Evolutionary conservation across 208 protist genomes (phyloP).

Genomic region (Crithidia fasciculata): DNA sequence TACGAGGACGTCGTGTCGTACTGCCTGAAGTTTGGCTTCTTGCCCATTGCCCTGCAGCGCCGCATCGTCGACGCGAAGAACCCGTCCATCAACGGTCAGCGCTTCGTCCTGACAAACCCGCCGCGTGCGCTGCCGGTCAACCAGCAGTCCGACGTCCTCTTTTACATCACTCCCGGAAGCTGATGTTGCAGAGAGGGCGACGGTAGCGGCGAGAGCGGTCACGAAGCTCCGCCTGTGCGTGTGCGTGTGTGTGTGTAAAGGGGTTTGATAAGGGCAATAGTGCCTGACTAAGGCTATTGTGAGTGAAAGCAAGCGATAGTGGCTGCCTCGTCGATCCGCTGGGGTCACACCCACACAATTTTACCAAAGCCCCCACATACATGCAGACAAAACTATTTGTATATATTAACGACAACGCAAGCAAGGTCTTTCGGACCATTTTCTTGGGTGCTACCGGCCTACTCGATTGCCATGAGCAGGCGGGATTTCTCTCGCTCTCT

Average conservation of each 20-base stretch:
- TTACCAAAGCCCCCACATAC: too few species aligned
- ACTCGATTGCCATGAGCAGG: too few species aligned
- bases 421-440: too few species aligned
- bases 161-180: slow-evolving; percentile 66
- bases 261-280: background rate
- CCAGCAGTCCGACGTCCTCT: slow-evolving; percentile 64
- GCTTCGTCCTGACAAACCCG: slow-evolving; percentile 84
- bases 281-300: too few species aligned
- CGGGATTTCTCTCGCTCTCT: background rate
- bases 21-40: slow-evolving; percentile 65
- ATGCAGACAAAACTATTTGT: too few species aligned
- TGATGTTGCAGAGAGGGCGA: background rate
- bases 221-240: background rate
- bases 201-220: background rate
- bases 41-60: slow-evolving; percentile 79
- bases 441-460: too few species aligned
- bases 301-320: too few species aligned
- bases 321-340: too few species aligned
- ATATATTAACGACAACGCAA: too few species aligned
- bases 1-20: slow-evolving; percentile 80
- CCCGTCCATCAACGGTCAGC: slow-evolving; percentile 69
- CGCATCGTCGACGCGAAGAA: slow-evolving; percentile 63
- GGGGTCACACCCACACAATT: too few species aligned
- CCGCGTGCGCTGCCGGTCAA: slow-evolving; percentile 60
- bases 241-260: background rate